A percentile compares a stretch with the other conserved stretches of the same genome.
Evolutionary conservation across 2,329 filamentous ascomycete genomes (phyloP).

Genomic region (Microdochium trichocladiopsis): DNA sequence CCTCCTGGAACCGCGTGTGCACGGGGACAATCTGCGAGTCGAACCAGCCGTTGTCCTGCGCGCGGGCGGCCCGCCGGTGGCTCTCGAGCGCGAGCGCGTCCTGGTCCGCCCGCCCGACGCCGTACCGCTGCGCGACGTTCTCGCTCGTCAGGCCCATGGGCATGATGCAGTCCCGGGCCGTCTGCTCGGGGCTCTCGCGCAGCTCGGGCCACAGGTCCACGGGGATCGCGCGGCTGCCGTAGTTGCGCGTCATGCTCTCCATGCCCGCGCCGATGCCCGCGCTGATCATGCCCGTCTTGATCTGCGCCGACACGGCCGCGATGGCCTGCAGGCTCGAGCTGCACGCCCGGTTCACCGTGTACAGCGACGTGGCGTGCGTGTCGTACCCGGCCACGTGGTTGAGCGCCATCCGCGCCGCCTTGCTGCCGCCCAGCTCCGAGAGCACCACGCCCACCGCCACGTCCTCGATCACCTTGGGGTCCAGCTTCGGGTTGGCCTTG

Average conservation of each 20-base stretch:
- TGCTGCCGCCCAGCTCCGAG: conserved; percentile 82
- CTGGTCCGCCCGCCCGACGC: conserved; percentile 67
- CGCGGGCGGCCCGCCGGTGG: conserved; percentile 66
- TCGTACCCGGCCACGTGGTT: conserved; percentile 66
- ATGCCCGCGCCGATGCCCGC: conserved; percentile 80
- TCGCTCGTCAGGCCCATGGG: conserved; percentile 87
- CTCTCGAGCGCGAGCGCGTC: conserved; percentile 73
- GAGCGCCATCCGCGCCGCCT: conserved; percentile 86
- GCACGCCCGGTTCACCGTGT: conserved; percentile 87
- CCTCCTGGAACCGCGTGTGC: conserved; percentile 58
- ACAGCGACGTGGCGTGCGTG: conserved; percentile 63
- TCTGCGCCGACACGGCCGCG: conserved; percentile 65
- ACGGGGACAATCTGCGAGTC: conserved; percentile 76
- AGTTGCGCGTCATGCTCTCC: conserved; percentile 95
- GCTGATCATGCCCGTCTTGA: conserved; percentile 66
- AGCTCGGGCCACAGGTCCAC: conserved; percentile 72
- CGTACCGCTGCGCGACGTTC: conserved; percentile 76
- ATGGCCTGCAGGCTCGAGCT: conserved; percentile 72
- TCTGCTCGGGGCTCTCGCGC: conserved; percentile 53
- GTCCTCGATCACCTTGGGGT: conserved; percentile 66
- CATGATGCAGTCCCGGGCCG: conserved; percentile 85
- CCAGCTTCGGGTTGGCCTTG: conserved; percentile 63
- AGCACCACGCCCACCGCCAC: conserved; percentile 84
- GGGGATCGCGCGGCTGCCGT: conserved; percentile 78
- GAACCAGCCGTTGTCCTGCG: conserved; percentile 64